Base-by-base conservation (phyloP, 2,329 filamentous ascomycete species). In the Fusarium metavorans region DNA sequence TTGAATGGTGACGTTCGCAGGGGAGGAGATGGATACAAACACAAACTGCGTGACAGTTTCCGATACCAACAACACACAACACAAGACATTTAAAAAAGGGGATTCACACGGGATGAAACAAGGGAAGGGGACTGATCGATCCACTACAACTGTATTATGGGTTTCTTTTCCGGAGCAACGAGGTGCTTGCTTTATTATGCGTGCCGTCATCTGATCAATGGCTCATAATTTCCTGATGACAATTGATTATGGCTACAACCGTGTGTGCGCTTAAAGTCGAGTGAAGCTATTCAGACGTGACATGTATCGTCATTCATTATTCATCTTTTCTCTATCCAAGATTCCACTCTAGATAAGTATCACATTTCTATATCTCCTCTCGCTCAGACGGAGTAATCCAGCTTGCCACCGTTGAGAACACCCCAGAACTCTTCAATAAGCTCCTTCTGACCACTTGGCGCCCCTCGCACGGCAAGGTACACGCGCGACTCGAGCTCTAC, bases 371-470 rank as follows among this genome's bases (percentile, higher is more conserved):
- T 56, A 32, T 32, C 30, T 11, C 8, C 14, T 34, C 20, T 23
- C 3, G 30, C 39, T 59, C 60, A 81, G 3, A 80, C 76, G 10
- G 77, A 76, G 70, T 90, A 90, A 16, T 87, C 85, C 84, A 92
- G 82, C 77, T 75, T 85, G 2, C 84, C 82, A 18, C 89, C 87
- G 2, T 89, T 90, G 70, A 92, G 84, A 5, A 91, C 86, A 1
- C 78, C 80, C 91, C 91, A 93, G 68, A 93, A 88, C 84, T 92
- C 90, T 78, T 92, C 85, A 4, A 92, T 86, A 58, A 93, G 83
- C 81, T 89, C 88, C 81, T 85, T 87, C 82, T 92, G 91, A 2
- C 90, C 91, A 50, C 81, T 83, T 20, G 88, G 87, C 32, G 91
- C 90, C 1, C 88, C 90, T 48, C 91, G 84, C 34, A 93, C 87